Percentiles rank a stretch among this genome's conserved stretches.
phyloP scores from a whole-genome alignment of 352 stramenopile genomes.

The Pythium myriotylum region DNA sequence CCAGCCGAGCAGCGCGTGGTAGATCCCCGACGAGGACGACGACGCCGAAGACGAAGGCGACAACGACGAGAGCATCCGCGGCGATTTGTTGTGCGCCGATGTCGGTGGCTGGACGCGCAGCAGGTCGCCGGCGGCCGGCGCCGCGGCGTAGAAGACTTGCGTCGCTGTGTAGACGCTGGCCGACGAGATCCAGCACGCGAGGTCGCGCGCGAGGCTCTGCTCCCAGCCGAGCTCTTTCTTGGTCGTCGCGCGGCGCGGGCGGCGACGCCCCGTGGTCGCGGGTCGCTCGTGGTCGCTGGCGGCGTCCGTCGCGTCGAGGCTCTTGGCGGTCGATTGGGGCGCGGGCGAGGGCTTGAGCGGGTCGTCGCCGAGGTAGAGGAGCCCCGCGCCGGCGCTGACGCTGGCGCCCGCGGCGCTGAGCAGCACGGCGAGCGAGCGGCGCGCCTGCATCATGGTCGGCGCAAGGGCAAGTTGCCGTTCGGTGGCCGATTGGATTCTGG shows the following conservation, averaged over 20 bases:
- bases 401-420: slow-evolving; percentile 52
- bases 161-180: slow-evolving; percentile 59
- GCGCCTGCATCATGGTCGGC: slow-evolving; percentile 42
- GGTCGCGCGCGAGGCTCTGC: slow-evolving; percentile 66
- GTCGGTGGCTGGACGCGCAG: background rate
- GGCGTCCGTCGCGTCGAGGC: slow-evolving; percentile 5
- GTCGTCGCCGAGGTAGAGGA: slow-evolving; percentile 56
- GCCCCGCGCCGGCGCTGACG: slow-evolving; percentile 48
- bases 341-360: background rate
- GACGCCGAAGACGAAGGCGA: no score
- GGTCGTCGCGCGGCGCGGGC: slow-evolving; percentile 40
- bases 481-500: slow-evolving; percentile 14
- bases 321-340: slow-evolving; percentile 20
- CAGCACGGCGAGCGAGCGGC: slow-evolving; percentile 58
- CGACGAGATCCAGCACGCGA: slow-evolving; percentile 69
- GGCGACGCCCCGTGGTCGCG: slow-evolving; percentile 13
- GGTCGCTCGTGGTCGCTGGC: slow-evolving; percentile 6
- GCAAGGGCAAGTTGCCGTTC: slow-evolving; percentile 22
- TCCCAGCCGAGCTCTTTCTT: slow-evolving; percentile 66
- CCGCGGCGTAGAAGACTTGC: slow-evolving; percentile 52
- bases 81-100: no score
- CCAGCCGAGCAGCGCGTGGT: slow-evolving; percentile 51
- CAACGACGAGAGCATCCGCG: no score
- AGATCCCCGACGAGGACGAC: slow-evolving; percentile 21
- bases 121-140: slow-evolving; percentile 26